These are phyloP conservation scores for Pinus albicaulis DNA, from an alignment of 75 land plant species.

Conservation along the genomic window DNA sequence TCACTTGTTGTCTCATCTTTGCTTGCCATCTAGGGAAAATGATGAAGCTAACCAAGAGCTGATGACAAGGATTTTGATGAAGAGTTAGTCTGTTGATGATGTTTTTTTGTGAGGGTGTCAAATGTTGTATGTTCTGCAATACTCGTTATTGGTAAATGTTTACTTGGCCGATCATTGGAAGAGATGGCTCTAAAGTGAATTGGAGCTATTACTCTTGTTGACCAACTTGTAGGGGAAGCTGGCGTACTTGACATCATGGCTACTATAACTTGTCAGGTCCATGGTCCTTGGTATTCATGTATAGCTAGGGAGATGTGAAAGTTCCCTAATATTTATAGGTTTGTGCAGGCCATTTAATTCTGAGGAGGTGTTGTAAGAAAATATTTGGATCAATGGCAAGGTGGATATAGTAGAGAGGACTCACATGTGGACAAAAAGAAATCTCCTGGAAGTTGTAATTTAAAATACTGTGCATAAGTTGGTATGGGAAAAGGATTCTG, in stretches of 20 bases:
- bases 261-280: conserved; percentile 52
- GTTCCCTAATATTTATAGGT: too few species aligned
- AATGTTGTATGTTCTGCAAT: conserved; percentile 55
- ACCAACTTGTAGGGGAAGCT: conserved; percentile 44
- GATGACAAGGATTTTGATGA: conserved; percentile 60
- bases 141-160: conserved; percentile 60
- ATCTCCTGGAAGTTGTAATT: too few species aligned
- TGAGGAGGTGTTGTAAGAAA: too few species aligned
- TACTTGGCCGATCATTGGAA: conserved; percentile 42
- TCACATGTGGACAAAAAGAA: too few species aligned
- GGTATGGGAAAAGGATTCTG: too few species aligned
- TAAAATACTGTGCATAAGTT: too few species aligned
- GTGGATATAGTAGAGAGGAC: too few species aligned
- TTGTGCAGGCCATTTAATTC: too few species aligned
- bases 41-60: conserved; percentile 25
- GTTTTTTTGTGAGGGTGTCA: conserved; percentile 62
- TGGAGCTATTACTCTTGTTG: neutral
- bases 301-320: too few species aligned
- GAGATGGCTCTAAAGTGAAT: too few species aligned
- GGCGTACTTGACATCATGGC: too few species aligned
- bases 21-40: neutral
- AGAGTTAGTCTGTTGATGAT: conserved; percentile 72
- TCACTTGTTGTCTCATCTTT: conserved; percentile 18
- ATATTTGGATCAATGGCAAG: too few species aligned
- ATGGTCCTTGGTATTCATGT: conserved; percentile 25